Base-by-base conservation (phyloP, 805 yeast genomes). In the Metschnikowia vanudenii region DNA sequence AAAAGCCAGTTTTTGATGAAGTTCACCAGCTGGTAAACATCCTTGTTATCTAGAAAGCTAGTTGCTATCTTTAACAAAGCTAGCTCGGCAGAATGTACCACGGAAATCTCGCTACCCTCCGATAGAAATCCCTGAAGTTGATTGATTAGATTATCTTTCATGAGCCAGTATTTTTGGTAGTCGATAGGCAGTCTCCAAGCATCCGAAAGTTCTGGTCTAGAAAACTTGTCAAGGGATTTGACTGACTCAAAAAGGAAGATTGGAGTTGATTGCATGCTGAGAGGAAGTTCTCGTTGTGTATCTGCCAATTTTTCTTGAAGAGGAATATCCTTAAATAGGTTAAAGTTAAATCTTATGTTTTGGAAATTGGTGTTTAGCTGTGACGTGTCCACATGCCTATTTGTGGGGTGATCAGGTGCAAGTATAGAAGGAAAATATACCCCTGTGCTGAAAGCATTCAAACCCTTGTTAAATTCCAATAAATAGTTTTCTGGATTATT, bases 1-100 rank as follows among this genome's bases (percentile, higher is more conserved):
- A 73, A 55, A 19, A 72, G 55, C 77, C 77, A 73, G 46, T 61
- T 62, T 43, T 67, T 68, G 26, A 68, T 33, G 43, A 70, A 71
- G 43, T 66, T 69, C 4, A 70, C 51, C 28, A 65, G 45, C 5
- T 45, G 36, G 13, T 14, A 30, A 2, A 38, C 39, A 10, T 43
- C 46, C 20, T 49, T 47, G 5, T 37, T 37, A 11, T 40, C 30
- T 14, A 59, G 18, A 17, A 34, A 37, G 7, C 33, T 14, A 1
- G 22, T 18, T 13, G 42, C 34, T 7, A 40, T 12, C 11, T 54
- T 49, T 11, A 67, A 39, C 12, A 69, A 53, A 3, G 52, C 54
- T 10, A 50, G 47, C 26, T 68, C 69, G 3, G 62, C 24, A 14
- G 42, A 30, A 17, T 30, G 26, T 13, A 13, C 31, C 17, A 34